Base-by-base conservation (phyloP, 805 yeast genomes). In the Candida orba region DNA sequence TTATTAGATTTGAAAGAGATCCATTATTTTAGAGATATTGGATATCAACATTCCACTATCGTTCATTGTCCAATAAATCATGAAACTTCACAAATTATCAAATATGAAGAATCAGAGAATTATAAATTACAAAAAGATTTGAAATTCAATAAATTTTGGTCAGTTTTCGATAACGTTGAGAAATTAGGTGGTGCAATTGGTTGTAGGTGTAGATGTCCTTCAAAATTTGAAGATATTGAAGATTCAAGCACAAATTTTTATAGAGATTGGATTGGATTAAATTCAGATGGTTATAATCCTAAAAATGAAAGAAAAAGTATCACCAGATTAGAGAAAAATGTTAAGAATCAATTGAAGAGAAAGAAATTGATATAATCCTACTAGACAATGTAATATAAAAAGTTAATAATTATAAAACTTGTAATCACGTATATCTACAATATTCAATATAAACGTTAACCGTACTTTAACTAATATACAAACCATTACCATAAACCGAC, bases 1-100 rank as follows among this genome's bases (percentile, higher is more conserved):
- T 69, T 84, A 54, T 66, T 90, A 35, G 72, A 83, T 46, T 62
- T 80, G 3, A 67, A 75, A 2, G 86, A 90, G 45, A 67, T 91
- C 9, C 97, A 91, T 64, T 91, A 89, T 64, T 91, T 91, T 65
- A 68, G 96, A 49, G 97, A 91, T 57, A 81, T 91, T 51, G 98
- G 98, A 0, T 91, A 90, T 63, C 71, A 77, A 44, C 97, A 91
- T 59, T 75, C 91, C 1, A 76, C 83, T 0, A 67, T 89, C 42
- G 81, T 76, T 34, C 97, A 90, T 63, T 90, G 97, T 68, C 96
- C 97, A n/a, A 15, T 41, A 0, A 83, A 83, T 55, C 71, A 84
- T 4, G 57, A 55, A 12, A 65, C 68, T 25, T 30, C 91, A 84
- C 53, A 58, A 68, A 47, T 70, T 66, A 6, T 79, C 73, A 52